Conservation (phyloP, 2,329 filamentous ascomycete species). For the Colletotrichum tamarilloi region DNA sequence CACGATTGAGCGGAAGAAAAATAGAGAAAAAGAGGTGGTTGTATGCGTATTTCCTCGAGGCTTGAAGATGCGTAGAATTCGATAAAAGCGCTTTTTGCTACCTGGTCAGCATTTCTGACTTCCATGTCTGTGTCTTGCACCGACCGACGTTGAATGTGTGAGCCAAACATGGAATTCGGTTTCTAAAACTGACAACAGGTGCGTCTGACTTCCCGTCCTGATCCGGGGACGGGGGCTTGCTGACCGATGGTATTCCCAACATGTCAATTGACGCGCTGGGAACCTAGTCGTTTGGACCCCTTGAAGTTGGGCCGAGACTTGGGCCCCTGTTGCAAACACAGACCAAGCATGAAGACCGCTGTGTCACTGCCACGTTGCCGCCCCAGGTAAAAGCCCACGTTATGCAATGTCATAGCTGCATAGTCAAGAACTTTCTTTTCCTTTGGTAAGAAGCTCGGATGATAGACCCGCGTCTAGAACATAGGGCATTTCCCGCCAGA, state of each 20-base stretch:
- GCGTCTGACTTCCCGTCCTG: neutral
- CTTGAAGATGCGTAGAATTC: too few species aligned
- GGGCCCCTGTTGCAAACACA: neutral
- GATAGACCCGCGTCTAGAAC: neutral
- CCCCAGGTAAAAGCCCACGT: neutral
- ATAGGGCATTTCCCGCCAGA: neutral
- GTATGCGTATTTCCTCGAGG: too few species aligned
- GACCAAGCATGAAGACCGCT: neutral
- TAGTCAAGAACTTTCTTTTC: neutral
- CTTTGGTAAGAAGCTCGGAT: neutral
- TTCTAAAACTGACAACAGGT: too few species aligned
- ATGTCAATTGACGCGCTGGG: neutral
- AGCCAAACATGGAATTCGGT: too few species aligned
- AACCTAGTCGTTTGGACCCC: neutral
- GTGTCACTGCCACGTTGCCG: neutral
- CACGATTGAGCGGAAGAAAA: too few species aligned
- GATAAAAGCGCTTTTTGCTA: too few species aligned
- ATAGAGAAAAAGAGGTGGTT: too few species aligned
- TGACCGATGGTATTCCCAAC: neutral
- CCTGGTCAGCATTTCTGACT: too few species aligned
- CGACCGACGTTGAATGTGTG: too few species aligned
- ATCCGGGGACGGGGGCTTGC: neutral
- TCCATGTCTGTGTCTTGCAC: too few species aligned
- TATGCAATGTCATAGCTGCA: neutral
- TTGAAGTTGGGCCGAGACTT: neutral